These are phyloP conservation scores for Ceriops tagal DNA, from an alignment of 345 rosid genomes.

Conservation along the genomic window DNA sequence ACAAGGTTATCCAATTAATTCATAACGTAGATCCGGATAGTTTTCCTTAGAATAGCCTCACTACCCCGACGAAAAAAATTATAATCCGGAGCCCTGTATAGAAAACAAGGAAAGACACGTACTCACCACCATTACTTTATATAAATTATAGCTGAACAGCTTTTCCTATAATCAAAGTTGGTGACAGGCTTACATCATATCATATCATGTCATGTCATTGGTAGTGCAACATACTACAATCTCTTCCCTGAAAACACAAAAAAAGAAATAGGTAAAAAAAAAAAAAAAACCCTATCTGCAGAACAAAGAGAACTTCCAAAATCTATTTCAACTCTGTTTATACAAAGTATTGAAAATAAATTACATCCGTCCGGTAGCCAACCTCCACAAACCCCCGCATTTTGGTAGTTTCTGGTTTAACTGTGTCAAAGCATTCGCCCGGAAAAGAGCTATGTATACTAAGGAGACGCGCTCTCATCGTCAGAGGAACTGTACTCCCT, in stretches of 20 bases:
- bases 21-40: too few relatives aligned
- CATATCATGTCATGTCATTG: too few relatives aligned
- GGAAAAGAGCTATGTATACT: slow-evolving; percentile 17
- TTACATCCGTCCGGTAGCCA: not conserved
- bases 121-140: slow-evolving; percentile 7
- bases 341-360: slow-evolving; percentile 34
- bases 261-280: too few relatives aligned
- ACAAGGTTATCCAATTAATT: too few relatives aligned
- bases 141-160: not conserved
- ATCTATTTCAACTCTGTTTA: slow-evolving; percentile 42
- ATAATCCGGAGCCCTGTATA: not conserved
- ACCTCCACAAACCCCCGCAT: not conserved
- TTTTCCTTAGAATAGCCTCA: too few relatives aligned
- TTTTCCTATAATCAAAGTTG: slow-evolving; percentile 9
- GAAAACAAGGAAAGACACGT: not conserved
- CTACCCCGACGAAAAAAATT: not conserved
- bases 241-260: too few relatives aligned
- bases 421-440: slow-evolving; percentile 13
- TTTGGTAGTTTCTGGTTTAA: not conserved
- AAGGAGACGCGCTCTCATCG: slow-evolving; percentile 57
- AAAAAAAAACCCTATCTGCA: slow-evolving; percentile 27
- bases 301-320: slow-evolving; percentile 33
- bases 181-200: not conserved
- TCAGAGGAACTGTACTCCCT: slow-evolving; percentile 48
- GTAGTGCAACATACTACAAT: too few relatives aligned